Evolutionary conservation across 192 early-diverging fungal genomes (phyloP).

Genomic region (Entomortierella beljakovae): DNA sequence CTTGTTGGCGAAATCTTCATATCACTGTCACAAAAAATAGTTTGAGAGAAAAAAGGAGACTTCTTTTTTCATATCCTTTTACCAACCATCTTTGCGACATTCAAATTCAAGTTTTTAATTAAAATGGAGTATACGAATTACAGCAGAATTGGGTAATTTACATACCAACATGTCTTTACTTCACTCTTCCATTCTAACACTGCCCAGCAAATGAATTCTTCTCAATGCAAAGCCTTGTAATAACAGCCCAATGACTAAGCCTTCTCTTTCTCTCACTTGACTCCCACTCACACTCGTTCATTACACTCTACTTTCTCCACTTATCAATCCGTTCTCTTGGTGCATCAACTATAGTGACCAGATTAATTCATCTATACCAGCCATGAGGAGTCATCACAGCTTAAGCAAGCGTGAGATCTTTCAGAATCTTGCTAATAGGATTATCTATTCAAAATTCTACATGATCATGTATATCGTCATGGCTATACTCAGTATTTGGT

Average conservation of each 20-base stretch:
- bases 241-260: background rate
- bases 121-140: constrained; percentile 21
- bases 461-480: constrained; percentile 65
- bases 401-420: constrained; percentile 62
- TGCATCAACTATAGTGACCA: constrained; percentile 17
- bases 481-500: constrained; percentile 60
- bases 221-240: constrained; percentile 7
- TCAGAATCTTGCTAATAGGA: constrained; percentile 67
- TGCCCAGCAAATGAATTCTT: too few relatives aligned
- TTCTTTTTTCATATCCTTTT: background rate
- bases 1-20: too few relatives aligned
- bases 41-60: too few relatives aligned
- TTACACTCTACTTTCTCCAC: too few relatives aligned
- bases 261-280: background rate
- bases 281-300: too few relatives aligned
- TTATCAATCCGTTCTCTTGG: too few relatives aligned
- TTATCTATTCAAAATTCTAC: constrained; percentile 71
- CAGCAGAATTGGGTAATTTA: constrained; percentile 14
- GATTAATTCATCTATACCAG: background rate
- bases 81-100: background rate
- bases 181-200: background rate
- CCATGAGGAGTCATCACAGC: constrained; percentile 60
- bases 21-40: too few relatives aligned
- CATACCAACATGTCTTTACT: background rate
- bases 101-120: background rate